Conservation (phyloP, 495 filamentous ascomycete species). For the Cairneyella variabilis region DNA sequence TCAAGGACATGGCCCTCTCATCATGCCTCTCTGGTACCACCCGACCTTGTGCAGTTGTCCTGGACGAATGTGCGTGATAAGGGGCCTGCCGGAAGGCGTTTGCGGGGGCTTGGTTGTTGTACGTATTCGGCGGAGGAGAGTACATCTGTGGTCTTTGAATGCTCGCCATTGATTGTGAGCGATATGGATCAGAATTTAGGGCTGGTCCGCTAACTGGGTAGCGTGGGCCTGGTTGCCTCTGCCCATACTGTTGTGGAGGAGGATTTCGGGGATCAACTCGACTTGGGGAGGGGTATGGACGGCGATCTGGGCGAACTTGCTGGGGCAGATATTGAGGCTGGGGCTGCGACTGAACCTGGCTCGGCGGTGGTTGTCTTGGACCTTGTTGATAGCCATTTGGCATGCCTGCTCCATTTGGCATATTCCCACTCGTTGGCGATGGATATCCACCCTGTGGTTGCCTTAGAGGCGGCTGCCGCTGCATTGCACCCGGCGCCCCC, state of each 20-base stretch:
- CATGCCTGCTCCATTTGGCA: slow-evolving; percentile 38
- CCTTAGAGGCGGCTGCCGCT: slow-evolving; percentile 24
- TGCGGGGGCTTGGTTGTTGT: slow-evolving; percentile 58
- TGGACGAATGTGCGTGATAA: slow-evolving; percentile 57
- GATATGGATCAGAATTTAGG: slow-evolving; percentile 77
- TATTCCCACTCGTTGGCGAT: slow-evolving; percentile 23
- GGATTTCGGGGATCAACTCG: slow-evolving; percentile 61
- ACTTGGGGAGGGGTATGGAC: slow-evolving; percentile 64
- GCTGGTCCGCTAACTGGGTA: slow-evolving; percentile 57
- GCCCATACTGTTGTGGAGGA: slow-evolving; percentile 53
- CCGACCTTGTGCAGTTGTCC: slow-evolving; percentile 87
- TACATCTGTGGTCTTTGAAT: slow-evolving; percentile 62
- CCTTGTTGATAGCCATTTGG: slow-evolving; percentile 54
- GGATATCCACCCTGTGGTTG: slow-evolving; percentile 39
- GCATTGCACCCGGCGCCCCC: slow-evolving; percentile 20
- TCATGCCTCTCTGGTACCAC: slow-evolving; percentile 88
- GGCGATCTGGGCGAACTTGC: slow-evolving; percentile 47
- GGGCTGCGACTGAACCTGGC: slow-evolving; percentile 46
- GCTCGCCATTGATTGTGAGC: slow-evolving; percentile 87
- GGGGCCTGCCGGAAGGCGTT: slow-evolving; percentile 73
- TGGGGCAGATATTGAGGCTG: slow-evolving; percentile 63
- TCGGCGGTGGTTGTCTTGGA: slow-evolving; percentile 40
- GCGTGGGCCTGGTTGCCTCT: slow-evolving; percentile 52
- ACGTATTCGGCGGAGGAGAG: slow-evolving; percentile 59
- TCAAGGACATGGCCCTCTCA: slow-evolving; percentile 94